phyloP scores from a whole-genome alignment of 495 filamentous ascomycete species.

The Achaetomiella virescens region DNA sequence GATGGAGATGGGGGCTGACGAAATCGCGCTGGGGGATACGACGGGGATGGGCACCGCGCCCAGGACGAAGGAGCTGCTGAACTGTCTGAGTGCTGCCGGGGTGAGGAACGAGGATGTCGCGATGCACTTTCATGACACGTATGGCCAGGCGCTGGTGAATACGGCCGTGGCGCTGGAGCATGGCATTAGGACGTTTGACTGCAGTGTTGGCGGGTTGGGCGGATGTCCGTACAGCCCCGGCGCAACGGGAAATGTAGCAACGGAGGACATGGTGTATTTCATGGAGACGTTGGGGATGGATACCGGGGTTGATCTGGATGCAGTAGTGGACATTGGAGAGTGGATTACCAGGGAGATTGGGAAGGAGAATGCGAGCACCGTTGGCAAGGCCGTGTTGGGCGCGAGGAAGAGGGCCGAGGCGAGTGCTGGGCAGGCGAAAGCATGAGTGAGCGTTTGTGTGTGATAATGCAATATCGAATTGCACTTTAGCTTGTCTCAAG shows the following conservation, averaged over 20 bases:
- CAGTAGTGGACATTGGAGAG: slow-evolving; percentile 70
- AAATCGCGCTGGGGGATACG: slow-evolving; percentile 90
- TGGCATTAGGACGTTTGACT: slow-evolving; percentile 85
- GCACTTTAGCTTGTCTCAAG: not conserved
- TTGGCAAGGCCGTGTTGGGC: slow-evolving; percentile 71
- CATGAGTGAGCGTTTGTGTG: not conserved
- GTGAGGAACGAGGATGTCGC: slow-evolving; percentile 76
- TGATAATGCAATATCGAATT: not conserved
- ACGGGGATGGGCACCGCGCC: slow-evolving; percentile 95
- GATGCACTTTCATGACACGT: slow-evolving; percentile 96
- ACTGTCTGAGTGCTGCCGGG: slow-evolving; percentile 65
- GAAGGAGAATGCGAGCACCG: slow-evolving; percentile 64
- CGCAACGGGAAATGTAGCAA: slow-evolving; percentile 91
- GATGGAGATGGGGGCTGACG: slow-evolving; percentile 92
- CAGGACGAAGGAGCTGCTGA: slow-evolving; percentile 62
- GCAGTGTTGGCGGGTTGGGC: slow-evolving; percentile 81
- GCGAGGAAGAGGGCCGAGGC: slow-evolving; percentile 29
- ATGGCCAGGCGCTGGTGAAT: slow-evolving; percentile 90
- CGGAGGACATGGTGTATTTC: slow-evolving; percentile 89
- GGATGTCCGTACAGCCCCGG: slow-evolving; percentile 93
- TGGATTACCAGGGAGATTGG: slow-evolving; percentile 88
- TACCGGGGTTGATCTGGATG: slow-evolving; percentile 81
- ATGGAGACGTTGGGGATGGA: slow-evolving; percentile 79
- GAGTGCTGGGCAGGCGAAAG: not conserved
- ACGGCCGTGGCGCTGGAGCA: slow-evolving; percentile 79